Evolutionary conservation across 1,284 basidiomycete species (phyloP).

Genomic region (Kwoniella shivajii): DNA sequence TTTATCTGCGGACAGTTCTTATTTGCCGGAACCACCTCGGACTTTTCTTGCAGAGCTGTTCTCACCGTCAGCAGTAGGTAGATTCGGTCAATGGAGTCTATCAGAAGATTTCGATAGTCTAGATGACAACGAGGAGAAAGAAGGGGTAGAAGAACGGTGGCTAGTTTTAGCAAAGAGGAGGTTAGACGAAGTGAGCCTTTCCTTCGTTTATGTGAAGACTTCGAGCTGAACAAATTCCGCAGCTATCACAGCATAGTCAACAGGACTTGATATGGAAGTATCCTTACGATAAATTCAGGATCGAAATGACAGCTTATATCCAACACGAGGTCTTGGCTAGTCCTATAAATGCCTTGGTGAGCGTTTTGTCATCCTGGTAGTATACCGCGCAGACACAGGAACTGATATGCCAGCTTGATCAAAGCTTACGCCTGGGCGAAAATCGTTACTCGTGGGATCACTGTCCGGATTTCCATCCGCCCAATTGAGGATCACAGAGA

Average conservation of each 20-base stretch:
- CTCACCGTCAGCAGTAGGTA: slow-evolving; percentile 21
- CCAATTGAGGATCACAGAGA: neutral
- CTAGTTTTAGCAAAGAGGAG: slow-evolving; percentile 10
- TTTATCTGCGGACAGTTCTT: neutral
- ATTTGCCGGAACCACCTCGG: slow-evolving; percentile 13
- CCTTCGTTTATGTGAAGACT: neutral
- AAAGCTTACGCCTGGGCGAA: slow-evolving; percentile 8
- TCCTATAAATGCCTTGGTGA: slow-evolving; percentile 6
- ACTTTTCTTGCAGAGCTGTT: slow-evolving; percentile 21
- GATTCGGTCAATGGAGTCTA: slow-evolving; percentile 32
- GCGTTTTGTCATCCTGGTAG: neutral
- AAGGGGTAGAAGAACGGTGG: slow-evolving; percentile 17
- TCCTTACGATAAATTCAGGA: slow-evolving; percentile 24
- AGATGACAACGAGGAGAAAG: slow-evolving; percentile 9
- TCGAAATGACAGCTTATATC: slow-evolving; percentile 28
- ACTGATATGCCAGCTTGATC: neutral
- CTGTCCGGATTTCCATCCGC: neutral
- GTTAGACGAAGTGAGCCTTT: slow-evolving; percentile 16
- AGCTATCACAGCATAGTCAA: neutral
- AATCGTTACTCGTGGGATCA: neutral
- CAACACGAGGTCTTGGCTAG: slow-evolving; percentile 19
- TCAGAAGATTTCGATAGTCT: slow-evolving; percentile 1
- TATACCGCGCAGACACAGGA: too few species aligned
- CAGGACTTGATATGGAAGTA: slow-evolving; percentile 16
- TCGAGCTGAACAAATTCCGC: neutral